These are phyloP conservation scores for Gossypium schwendimanii DNA, from an alignment of 441 rosid genomes.

Conservation along the genomic window DNA sequence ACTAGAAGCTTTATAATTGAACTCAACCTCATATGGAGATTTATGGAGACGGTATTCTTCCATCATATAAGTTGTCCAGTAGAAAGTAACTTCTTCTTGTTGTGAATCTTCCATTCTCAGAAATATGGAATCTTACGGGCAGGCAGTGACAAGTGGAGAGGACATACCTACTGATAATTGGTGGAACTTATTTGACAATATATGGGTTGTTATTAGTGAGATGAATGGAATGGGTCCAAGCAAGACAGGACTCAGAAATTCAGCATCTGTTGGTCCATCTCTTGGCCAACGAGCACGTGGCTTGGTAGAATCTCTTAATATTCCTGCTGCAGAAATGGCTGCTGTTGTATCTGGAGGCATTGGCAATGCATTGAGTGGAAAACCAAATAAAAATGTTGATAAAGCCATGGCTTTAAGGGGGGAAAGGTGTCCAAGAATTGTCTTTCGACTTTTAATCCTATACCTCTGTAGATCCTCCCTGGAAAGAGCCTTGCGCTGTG, in stretches of 20 bases:
- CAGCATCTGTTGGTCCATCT: slow-evolving; percentile 64
- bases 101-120: slow-evolving; percentile 32
- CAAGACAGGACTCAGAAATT: slow-evolving; percentile 52
- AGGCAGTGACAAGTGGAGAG: slow-evolving; percentile 38
- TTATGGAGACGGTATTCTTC: background rate
- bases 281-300: slow-evolving; percentile 98
- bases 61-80: background rate
- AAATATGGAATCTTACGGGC: slow-evolving; percentile 36
- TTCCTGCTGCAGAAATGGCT: slow-evolving; percentile 99
- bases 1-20: background rate
- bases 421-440: slow-evolving; percentile 89
- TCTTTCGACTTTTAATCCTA: slow-evolving; percentile 75
- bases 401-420: slow-evolving; percentile 97
- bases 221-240: slow-evolving; percentile 86
- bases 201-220: slow-evolving; percentile 81
- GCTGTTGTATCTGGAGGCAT: slow-evolving; percentile 99
- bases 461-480: slow-evolving; percentile 83
- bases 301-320: slow-evolving; percentile 90
- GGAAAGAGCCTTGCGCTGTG: slow-evolving; percentile 91
- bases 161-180: slow-evolving; percentile 50
- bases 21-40: background rate
- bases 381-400: slow-evolving; percentile 71
- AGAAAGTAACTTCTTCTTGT: slow-evolving; percentile 10
- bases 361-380: slow-evolving; percentile 87
- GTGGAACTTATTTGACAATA: slow-evolving; percentile 90